phyloP scores from a whole-genome alignment of 2,329 filamentous ascomycete species.

The Colletotrichum paranaense region DNA sequence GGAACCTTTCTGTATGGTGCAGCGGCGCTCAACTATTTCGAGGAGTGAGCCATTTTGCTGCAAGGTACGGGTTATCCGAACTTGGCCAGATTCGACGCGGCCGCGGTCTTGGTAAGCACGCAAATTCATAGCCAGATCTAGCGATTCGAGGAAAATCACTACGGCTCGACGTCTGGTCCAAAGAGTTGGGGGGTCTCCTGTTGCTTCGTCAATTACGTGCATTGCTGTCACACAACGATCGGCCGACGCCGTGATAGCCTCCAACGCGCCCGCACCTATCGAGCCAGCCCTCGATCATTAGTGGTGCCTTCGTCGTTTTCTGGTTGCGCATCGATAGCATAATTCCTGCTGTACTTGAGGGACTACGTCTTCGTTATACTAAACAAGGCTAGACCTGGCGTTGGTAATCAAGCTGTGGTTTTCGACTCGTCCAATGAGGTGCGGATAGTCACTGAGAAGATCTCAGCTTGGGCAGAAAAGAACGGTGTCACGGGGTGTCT shows the following conservation, averaged over 20 bases:
- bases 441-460: neutral
- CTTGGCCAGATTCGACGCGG: constrained; percentile 6
- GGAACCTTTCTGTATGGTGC: neutral
- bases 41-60: neutral
- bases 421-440: neutral
- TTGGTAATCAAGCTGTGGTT: neutral
- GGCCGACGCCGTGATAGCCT: constrained; percentile 21
- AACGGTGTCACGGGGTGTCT: constrained; percentile 4
- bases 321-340: neutral
- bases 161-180: neutral
- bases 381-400: constrained; percentile 20
- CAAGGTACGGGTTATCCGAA: constrained; percentile 7
- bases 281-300: constrained; percentile 6
- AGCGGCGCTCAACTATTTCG: neutral
- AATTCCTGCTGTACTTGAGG: neutral
- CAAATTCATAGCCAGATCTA: neutral
- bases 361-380: neutral
- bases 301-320: constrained; percentile 16
- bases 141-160: neutral
- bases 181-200: neutral
- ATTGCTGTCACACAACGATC: constrained; percentile 10
- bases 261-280: constrained; percentile 25
- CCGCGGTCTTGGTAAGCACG: neutral
- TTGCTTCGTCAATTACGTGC: neutral
- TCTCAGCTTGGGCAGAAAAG: constrained; percentile 11